These are phyloP conservation scores for Botrytis paeoniae DNA, from an alignment of 2,329 filamentous ascomycete species.

Conservation along the genomic window DNA sequence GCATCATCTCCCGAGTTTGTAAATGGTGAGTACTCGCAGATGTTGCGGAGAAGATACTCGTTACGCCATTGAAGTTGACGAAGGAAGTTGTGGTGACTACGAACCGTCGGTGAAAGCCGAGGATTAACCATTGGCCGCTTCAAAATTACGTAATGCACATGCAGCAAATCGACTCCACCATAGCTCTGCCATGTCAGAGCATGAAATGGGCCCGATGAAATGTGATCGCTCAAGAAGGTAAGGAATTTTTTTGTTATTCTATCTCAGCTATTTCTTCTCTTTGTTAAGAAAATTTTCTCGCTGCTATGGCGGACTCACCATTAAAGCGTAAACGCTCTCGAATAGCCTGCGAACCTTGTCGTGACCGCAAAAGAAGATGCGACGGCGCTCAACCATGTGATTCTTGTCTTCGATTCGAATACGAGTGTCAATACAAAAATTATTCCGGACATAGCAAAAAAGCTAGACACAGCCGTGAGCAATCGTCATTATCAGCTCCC, in stretches of 20 bases:
- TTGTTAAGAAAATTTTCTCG: background rate
- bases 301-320: background rate
- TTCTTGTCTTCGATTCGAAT: conserved; percentile 5
- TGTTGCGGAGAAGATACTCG: too few species aligned
- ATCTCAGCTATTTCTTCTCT: background rate
- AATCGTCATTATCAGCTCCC: background rate
- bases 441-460: background rate
- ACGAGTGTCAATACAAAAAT: background rate
- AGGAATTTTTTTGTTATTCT: background rate
- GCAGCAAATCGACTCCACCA: background rate
- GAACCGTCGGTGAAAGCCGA: background rate
- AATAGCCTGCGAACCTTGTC: conserved; percentile 17
- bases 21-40: too few species aligned
- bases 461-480: background rate
- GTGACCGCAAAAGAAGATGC: conserved; percentile 15
- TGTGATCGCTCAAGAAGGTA: background rate
- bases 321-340: conserved; percentile 12
- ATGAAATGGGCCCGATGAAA: background rate
- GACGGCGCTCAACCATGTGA: conserved; percentile 12
- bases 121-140: background rate
- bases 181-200: background rate
- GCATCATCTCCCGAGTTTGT: background rate
- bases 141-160: background rate
- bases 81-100: background rate
- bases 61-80: background rate